These are phyloP conservation scores for Talaromyces amestolkiae DNA, from an alignment of 2,329 filamentous ascomycete species.

Conservation along the genomic window DNA sequence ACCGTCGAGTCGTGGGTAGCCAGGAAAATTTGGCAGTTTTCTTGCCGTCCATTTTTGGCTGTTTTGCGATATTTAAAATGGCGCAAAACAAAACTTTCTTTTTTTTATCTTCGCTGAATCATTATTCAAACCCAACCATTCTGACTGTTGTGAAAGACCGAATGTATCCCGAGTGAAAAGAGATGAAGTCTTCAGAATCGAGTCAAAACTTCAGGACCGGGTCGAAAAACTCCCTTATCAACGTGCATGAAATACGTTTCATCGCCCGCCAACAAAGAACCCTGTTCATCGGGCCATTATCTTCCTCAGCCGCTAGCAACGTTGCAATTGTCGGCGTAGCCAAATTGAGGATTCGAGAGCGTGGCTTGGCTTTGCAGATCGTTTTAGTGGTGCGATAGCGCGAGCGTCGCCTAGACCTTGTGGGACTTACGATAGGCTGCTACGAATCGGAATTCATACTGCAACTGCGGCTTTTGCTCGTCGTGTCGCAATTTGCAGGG, in stretches of 20 bases:
- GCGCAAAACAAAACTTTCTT: not conserved
- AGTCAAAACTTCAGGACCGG: not conserved
- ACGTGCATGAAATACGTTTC: not conserved
- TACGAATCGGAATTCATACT: too few relatives aligned
- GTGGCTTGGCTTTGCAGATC: conserved; percentile 4
- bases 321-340: not conserved
- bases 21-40: not conserved
- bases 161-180: not conserved
- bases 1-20: not conserved
- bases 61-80: not conserved
- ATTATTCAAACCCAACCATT: not conserved
- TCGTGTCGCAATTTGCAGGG: not conserved
- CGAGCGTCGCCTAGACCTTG: not conserved
- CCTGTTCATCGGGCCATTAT: not conserved
- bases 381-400: not conserved
- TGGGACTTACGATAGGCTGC: too few relatives aligned
- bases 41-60: not conserved
- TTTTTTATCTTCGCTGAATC: not conserved
- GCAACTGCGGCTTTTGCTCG: too few relatives aligned
- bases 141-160: not conserved
- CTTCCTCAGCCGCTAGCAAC: not conserved
- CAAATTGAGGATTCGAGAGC: not conserved
- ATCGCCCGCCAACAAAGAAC: not conserved
- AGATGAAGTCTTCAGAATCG: too few relatives aligned
- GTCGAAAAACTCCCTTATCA: not conserved